A percentile compares a stretch with the other conserved stretches of the same genome.
Evolutionary conservation across 768 basidiomycete species (phyloP).

Genomic region (Cystobasidium onofrii): DNA sequence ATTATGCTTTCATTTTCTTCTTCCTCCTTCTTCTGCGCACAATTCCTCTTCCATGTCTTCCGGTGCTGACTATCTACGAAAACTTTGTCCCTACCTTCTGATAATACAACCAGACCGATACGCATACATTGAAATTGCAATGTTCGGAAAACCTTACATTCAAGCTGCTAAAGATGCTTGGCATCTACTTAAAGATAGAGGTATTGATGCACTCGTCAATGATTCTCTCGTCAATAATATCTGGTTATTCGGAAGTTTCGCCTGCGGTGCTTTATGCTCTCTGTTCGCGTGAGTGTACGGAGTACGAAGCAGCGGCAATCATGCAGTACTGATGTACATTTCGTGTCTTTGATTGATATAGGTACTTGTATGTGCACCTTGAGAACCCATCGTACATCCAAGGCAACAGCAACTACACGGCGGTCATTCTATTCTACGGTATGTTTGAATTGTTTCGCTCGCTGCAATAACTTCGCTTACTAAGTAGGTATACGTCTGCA

Average conservation of each 20-base stretch:
- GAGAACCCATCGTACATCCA: conserved; percentile 33
- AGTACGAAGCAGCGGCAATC: no score
- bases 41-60: not conserved
- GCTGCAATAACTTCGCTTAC: not conserved
- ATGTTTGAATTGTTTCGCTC: no score
- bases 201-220: conserved; percentile 42
- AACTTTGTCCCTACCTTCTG: not conserved
- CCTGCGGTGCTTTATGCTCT: conserved; percentile 17
- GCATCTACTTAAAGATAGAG: conserved; percentile 40
- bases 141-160: conserved; percentile 41
- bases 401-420: conserved; percentile 21
- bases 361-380: conserved; percentile 28
- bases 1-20: not conserved
- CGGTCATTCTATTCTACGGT: conserved; percentile 28
- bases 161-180: conserved; percentile 40
- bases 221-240: conserved; percentile 40
- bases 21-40: not conserved
- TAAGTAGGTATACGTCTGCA: not conserved
- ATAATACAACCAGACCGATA: conserved; percentile 35
- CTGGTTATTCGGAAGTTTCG: conserved; percentile 33
- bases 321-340: conserved; percentile 29
- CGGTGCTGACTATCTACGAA: not conserved
- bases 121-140: conserved; percentile 37
- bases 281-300: not conserved
- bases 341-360: conserved; percentile 32